Base-by-base conservation (phyloP, 2,329 filamentous ascomycete genomes). In the Juglanconis oblonga region DNA sequence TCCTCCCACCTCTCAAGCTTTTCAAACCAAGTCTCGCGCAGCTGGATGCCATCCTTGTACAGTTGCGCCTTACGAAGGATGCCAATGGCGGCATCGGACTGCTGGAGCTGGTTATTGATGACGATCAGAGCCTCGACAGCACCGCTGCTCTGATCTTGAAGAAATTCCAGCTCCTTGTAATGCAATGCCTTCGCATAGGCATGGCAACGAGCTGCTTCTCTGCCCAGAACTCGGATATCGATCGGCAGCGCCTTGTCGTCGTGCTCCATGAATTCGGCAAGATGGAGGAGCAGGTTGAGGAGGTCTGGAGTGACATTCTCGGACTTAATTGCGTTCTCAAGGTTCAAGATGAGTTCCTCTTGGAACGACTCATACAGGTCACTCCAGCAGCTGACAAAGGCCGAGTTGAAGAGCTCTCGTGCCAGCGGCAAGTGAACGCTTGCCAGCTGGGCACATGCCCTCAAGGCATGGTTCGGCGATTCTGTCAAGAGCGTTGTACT, bases 251-350 rank as follows among this genome's bases (percentile, higher is more conserved):
- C 94, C 74, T 99, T 99, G 73, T 99, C 95, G 68, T 99, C 96
- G 70, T 99, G 95, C 72, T 99, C 95, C 95, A 99, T 99, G 73
- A 99, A 99, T 72, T 99, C 95, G 29, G 95, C 95, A 54, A 99
- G 82, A 70, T 99, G 99, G 52, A 99, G 85, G 33, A 99, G 81
- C 53, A 97, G 89, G 62, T 97, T 94, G 8, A 99, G 80, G 65
- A 99, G 89, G 73, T 99, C 96, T 0, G 96, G 95, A 0, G 95
- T 94, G 11, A 99, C 96, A 67, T 97, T 94, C 55, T 94, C 90
- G 3, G 94, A 98, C 57, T 92, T 95, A 67, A 99, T 90, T 1
- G 96, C 95, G 64, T 90, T 92, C 73, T 99, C 95, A 55, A 99
- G 96, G 31, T 96, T 96, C 56, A 90, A 88, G 54, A 99, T 96